phyloP scores from a whole-genome alignment of 2,329 filamentous ascomycete genomes.

The Cyphellophora europaea region DNA sequence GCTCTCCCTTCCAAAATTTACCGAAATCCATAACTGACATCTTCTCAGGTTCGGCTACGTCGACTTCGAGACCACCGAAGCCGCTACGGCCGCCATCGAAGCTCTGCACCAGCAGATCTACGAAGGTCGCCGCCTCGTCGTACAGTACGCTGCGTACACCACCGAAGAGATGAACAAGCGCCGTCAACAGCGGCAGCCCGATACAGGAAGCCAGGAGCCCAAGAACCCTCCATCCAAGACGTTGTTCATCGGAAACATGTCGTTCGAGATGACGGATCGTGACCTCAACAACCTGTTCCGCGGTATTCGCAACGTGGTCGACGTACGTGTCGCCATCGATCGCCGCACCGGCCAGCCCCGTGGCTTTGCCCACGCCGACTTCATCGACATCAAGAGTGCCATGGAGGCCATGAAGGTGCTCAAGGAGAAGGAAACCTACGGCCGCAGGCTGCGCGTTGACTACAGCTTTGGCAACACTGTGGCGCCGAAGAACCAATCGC shows the following conservation, averaged over 20 bases:
- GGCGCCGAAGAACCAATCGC: constrained; percentile 1
- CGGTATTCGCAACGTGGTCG: constrained; percentile 57
- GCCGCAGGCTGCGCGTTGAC: constrained; percentile 57
- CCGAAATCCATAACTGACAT: constrained; percentile 11
- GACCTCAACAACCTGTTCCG: constrained; percentile 73
- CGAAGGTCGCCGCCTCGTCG: constrained; percentile 54
- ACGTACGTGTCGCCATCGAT: constrained; percentile 76
- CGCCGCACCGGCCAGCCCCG: constrained; percentile 68
- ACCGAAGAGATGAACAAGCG: background rate
- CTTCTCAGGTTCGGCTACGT: constrained; percentile 57
- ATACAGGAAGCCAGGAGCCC: constrained; percentile 1
- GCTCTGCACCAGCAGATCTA: constrained; percentile 51
- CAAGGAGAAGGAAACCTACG: constrained; percentile 50
- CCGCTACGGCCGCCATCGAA: constrained; percentile 47
- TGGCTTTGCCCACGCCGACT: constrained; percentile 80
- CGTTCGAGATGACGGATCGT: constrained; percentile 74
- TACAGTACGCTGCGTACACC: constrained; percentile 45
- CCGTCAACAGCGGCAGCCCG: constrained; percentile 3
- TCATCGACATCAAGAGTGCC: constrained; percentile 59
- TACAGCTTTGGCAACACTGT: constrained; percentile 28
- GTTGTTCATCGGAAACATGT: constrained; percentile 77
- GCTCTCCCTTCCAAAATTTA: constrained; percentile 4
- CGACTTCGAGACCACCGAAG: constrained; percentile 44
- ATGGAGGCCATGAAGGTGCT: constrained; percentile 49
- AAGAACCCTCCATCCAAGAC: constrained; percentile 49